Conservation (phyloP, 2,329 filamentous ascomycete genomes). For the Fusarium sp. region DNA sequence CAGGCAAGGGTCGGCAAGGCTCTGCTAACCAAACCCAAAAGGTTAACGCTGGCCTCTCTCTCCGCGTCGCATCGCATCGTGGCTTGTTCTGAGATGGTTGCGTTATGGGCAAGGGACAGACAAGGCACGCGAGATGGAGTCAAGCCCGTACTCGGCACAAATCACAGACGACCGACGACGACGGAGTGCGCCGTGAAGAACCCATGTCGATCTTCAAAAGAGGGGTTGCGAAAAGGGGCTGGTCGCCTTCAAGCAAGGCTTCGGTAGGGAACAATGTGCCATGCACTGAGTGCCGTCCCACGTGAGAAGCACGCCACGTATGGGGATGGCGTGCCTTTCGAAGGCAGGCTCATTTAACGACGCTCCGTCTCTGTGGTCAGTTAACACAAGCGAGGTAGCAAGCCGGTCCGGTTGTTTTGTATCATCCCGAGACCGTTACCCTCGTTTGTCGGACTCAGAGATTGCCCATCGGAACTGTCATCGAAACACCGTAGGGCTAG, state of each 20-base stretch:
- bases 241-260: neutral
- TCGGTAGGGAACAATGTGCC: constrained; percentile 15
- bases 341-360: constrained; percentile 10
- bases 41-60: neutral
- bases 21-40: neutral
- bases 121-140: neutral
- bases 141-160: neutral
- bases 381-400: neutral
- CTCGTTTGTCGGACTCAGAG: neutral
- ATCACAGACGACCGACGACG: neutral
- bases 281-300: constrained; percentile 31
- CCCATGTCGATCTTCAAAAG: constrained; percentile 12
- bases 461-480: neutral
- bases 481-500: constrained; percentile 29
- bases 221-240: constrained; percentile 17
- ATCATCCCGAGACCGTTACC: constrained; percentile 13
- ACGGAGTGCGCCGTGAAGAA: constrained; percentile 27
- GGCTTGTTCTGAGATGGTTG: neutral
- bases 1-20: neutral
- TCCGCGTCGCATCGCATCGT: neutral
- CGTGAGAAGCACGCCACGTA: constrained; percentile 33
- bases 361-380: constrained; percentile 16
- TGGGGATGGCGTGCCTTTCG: constrained; percentile 12
- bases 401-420: constrained; percentile 5
- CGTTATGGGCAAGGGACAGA: neutral